Percentiles rank a stretch among this genome's conserved stretches.
phyloP scores from a whole-genome alignment of 108 stramenopile species.

The Bacterosira constricta region DNA sequence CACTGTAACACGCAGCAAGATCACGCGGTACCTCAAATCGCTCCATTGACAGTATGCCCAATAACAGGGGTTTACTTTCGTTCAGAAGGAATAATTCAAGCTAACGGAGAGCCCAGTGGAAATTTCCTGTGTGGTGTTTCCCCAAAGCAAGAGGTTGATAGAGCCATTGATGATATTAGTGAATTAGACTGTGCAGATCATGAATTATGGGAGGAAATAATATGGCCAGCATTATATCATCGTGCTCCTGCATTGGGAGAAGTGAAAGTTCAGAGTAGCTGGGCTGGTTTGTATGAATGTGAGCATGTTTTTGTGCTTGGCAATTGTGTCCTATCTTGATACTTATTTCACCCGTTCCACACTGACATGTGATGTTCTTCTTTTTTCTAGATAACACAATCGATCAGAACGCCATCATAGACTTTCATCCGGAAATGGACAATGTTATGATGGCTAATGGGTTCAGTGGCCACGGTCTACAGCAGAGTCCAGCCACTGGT shows the following conservation, averaged over 20 bases:
- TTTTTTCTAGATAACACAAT: conserved; percentile 54
- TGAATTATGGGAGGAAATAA: conserved; percentile 61
- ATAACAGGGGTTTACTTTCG: conserved; percentile 69
- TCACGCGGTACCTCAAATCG: conserved; percentile 43
- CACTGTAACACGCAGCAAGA: conserved; percentile 48
- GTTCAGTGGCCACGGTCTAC: conserved; percentile 80
- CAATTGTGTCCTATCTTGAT: background rate
- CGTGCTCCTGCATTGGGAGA: conserved; percentile 76
- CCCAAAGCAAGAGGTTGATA: conserved; percentile 58
- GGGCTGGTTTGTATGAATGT: conserved; percentile 82
- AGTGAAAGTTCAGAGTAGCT: conserved; percentile 66
- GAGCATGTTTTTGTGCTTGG: conserved; percentile 2
- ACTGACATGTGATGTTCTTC: background rate
- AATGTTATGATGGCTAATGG: conserved; percentile 74
- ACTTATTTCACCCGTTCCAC: background rate
- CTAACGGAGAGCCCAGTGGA: conserved; percentile 29
- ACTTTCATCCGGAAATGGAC: conserved; percentile 69
- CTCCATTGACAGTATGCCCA: conserved; percentile 75
- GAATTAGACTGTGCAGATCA: conserved; percentile 60
- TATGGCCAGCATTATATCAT: conserved; percentile 76
- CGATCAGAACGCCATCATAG: conserved; percentile 86
- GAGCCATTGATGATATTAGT: conserved; percentile 29
- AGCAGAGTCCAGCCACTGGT: conserved; percentile 72
- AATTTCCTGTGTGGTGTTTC: conserved; percentile 79
- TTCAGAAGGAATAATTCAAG: conserved; percentile 51